Evolutionary conservation across 73 alveolate species (phyloP), one percentile per base, ranked within the genome.

Genomic region (Tetrahymena thermophila): DNA sequence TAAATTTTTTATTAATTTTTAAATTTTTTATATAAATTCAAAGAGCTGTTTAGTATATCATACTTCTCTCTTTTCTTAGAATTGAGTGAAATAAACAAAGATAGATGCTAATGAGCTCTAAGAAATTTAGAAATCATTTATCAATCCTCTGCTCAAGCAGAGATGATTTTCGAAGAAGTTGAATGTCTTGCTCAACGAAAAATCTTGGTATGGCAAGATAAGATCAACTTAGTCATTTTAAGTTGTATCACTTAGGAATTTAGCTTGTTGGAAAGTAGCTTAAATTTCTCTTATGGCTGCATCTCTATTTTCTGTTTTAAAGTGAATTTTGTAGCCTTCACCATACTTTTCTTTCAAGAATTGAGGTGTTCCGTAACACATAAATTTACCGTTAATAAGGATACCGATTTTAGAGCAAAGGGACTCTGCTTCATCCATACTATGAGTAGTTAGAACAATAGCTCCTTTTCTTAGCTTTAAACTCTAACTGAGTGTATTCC

Each of bases 361-460:
- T 93, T 97, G 97, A n/a, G 98, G 96, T 11, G 99, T 95, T 25
- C 99, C 99, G 56, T 97, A 89, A 93, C 99, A 98, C 43, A 83
- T 96, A 85, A 98, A 95, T 40, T 93, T 42, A 44, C 99, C 99
- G 85, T 96, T 95, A n/a, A 98, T 97, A 94, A 97, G 50, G 35
- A 98, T 98, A 19, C 98, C 99, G 57, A 98, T 96, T 93, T 96
- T 97, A 96, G 98, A 98, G 83, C 99, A 96, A 35, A 98, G 94
- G 43, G 96, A 96, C 85, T 98, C 99, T 9, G 98, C 99, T 97
- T 98, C 99, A 93, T 98, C 99, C 97, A 97, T 94, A 21, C 98
- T 96, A 96, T 98, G 99, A 85, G 99, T 97, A 14, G 99, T 97
- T 93, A 98, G 93, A 35, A 98, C 96, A 40, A 98, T 96, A 34